phyloP scores from a whole-genome alignment of 1,284 basidiomycete species.

The Cyathus olla region DNA sequence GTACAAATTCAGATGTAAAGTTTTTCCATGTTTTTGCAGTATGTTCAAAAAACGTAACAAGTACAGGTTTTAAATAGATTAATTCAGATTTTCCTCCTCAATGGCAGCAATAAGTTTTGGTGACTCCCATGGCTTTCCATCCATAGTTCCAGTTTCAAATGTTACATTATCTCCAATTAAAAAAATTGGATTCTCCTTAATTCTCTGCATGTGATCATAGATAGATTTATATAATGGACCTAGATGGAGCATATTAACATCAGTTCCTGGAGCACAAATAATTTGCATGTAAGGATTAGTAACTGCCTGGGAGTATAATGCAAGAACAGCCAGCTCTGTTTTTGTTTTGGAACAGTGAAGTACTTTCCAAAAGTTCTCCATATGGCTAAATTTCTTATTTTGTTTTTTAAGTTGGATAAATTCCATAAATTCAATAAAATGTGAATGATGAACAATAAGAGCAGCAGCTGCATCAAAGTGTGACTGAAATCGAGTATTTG shows the following conservation, averaged over 20 bases:
- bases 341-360: conserved; percentile 38
- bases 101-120: conserved; percentile 24
- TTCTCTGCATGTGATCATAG: conserved; percentile 66
- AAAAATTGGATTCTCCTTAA: conserved; percentile 38
- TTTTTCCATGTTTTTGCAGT: conserved; percentile 28
- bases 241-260: conserved; percentile 31
- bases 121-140: conserved; percentile 35
- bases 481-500: conserved; percentile 34
- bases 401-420: conserved; percentile 34
- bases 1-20: conserved; percentile 37
- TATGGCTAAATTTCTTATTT: conserved; percentile 23
- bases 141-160: conserved; percentile 24
- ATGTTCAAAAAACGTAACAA: conserved; percentile 34
- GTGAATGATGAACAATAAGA: conserved; percentile 17
- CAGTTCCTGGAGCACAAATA: conserved; percentile 21
- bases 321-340: conserved; percentile 39
- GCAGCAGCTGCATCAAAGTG: conserved; percentile 30
- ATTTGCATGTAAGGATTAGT: conserved; percentile 35
- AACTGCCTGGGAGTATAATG: conserved; percentile 36
- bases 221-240: conserved; percentile 33
- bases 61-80: conserved; percentile 22
- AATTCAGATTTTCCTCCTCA: conserved; percentile 7
- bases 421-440: conserved; percentile 29
- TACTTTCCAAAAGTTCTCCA: conserved; percentile 38
- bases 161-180: conserved; percentile 24